These are phyloP conservation scores for Niveomyces coronatus DNA, from an alignment of 2,329 filamentous ascomycete genomes.

Conservation along the genomic window DNA sequence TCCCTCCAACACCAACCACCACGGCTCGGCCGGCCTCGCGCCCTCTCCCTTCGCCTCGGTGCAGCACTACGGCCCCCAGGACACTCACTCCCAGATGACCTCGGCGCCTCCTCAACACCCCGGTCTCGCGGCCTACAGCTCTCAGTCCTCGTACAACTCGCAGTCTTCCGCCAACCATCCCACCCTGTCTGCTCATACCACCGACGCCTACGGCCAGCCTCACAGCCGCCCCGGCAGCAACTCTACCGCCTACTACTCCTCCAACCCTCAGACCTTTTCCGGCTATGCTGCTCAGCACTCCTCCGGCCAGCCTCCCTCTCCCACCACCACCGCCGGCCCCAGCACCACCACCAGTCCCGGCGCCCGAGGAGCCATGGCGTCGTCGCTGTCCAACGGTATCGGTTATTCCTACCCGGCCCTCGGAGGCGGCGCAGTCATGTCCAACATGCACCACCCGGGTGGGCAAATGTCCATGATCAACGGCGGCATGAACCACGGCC, in stretches of 20 bases:
- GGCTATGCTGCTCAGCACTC: conserved; percentile 30
- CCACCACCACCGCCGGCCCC: conserved; percentile 31
- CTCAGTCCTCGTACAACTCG: conserved; percentile 23
- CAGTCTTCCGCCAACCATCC: conserved; percentile 22
- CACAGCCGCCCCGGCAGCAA: conserved; percentile 43
- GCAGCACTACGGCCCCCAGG: conserved; percentile 40
- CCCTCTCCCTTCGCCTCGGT: conserved; percentile 59
- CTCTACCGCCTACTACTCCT: conserved; percentile 49
- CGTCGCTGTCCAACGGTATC: background rate
- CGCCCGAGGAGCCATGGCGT: conserved; percentile 19
- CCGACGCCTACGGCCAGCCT: conserved; percentile 36
- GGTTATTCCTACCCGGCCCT: conserved; percentile 46
- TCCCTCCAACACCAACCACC: too few species aligned
- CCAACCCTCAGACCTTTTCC: conserved; percentile 35
- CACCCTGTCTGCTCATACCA: background rate
- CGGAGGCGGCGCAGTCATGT: conserved; percentile 60
- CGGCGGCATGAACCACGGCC: conserved; percentile 37
- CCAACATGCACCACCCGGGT: conserved; percentile 66
- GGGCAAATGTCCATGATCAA: conserved; percentile 63
- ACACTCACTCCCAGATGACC: conserved; percentile 15
- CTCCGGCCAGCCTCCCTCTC: conserved; percentile 35
- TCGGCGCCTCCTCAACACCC: conserved; percentile 5
- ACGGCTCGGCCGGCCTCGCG: conserved; percentile 50
- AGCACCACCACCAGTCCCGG: too few species aligned
- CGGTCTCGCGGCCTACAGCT: conserved; percentile 9